Evolutionary conservation across 2,329 filamentous ascomycete species (phyloP).

Genomic region (Ceratocystis alfenasii): DNA sequence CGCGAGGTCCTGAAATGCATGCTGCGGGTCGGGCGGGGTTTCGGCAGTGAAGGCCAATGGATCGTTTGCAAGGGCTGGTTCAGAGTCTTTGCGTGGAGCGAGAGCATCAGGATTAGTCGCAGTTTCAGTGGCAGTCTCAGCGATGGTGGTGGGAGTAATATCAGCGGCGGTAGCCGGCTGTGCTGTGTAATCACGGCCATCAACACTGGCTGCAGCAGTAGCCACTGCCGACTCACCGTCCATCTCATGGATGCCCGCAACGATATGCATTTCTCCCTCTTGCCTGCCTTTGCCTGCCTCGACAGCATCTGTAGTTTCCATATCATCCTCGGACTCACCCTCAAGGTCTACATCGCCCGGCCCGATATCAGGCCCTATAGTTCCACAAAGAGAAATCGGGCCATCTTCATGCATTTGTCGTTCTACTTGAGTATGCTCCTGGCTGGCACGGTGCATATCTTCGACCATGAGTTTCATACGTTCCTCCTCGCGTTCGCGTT

Average conservation of each 20-base stretch:
- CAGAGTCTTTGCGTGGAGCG: not conserved
- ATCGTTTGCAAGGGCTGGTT: not conserved
- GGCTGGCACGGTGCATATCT: conserved; percentile 14
- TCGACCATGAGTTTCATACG: conserved; percentile 3
- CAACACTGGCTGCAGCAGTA: not conserved
- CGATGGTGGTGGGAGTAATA: too few species aligned
- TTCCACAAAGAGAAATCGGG: not conserved
- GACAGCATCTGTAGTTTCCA: not conserved
- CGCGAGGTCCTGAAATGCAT: conserved; percentile 14
- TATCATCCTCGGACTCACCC: not conserved
- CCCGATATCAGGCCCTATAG: not conserved
- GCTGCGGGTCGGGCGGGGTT: conserved; percentile 15
- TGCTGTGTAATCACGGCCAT: not conserved
- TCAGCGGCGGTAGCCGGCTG: not conserved
- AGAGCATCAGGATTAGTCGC: not conserved
- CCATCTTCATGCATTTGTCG: conserved; percentile 9
- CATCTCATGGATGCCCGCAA: conserved; percentile 13
- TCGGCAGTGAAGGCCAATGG: not conserved
- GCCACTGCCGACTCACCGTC: not conserved
- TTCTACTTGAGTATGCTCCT: conserved; percentile 4
- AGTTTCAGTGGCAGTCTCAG: too few species aligned
- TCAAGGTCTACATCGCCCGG: conserved; percentile 6
- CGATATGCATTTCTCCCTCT: not conserved
- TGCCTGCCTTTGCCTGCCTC: not conserved
- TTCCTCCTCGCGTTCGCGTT: conserved; percentile 10